Evolutionary conservation across 371 early-diverging fungal species (phyloP).

Genomic region (Circinella minor): DNA sequence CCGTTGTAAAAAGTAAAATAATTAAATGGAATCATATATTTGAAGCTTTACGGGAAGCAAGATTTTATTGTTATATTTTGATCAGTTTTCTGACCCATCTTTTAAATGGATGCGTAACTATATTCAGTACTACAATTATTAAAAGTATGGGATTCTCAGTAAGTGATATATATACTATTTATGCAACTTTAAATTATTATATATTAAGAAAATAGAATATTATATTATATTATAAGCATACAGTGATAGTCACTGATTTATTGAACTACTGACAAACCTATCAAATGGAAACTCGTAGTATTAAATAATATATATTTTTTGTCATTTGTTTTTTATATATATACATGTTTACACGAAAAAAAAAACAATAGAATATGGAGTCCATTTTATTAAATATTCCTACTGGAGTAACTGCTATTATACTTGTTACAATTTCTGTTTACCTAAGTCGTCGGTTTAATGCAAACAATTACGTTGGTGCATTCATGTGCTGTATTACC

Average conservation of each 20-base stretch:
- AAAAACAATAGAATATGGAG: slow-evolving; percentile 13
- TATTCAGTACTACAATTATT: slow-evolving; percentile 26
- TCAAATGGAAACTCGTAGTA: too few relatives aligned
- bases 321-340: not conserved
- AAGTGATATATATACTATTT: slow-evolving; percentile 12
- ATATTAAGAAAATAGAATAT: too few relatives aligned
- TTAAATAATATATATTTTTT: too few relatives aligned
- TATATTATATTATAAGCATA: too few relatives aligned
- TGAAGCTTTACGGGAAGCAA: slow-evolving; percentile 33
- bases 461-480: slow-evolving; percentile 26
- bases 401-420: not conserved
- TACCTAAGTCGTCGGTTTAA: slow-evolving; percentile 17
- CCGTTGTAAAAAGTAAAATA: slow-evolving; percentile 23
- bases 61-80: slow-evolving; percentile 30
- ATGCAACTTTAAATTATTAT: too few relatives aligned
- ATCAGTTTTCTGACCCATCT: slow-evolving; percentile 25
- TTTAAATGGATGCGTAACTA: slow-evolving; percentile 29
- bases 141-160: slow-evolving; percentile 34
- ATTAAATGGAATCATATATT: slow-evolving; percentile 33
- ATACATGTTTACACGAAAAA: too few relatives aligned
- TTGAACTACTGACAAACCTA: too few relatives aligned
- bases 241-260: too few relatives aligned
- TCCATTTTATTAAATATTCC: slow-evolving; percentile 17
- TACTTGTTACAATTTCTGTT: slow-evolving; percentile 20
- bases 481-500: slow-evolving; percentile 11